Base-by-base conservation (phyloP, 352 stramenopile species). In the Hyaloperonospora arabidopsidis region DNA sequence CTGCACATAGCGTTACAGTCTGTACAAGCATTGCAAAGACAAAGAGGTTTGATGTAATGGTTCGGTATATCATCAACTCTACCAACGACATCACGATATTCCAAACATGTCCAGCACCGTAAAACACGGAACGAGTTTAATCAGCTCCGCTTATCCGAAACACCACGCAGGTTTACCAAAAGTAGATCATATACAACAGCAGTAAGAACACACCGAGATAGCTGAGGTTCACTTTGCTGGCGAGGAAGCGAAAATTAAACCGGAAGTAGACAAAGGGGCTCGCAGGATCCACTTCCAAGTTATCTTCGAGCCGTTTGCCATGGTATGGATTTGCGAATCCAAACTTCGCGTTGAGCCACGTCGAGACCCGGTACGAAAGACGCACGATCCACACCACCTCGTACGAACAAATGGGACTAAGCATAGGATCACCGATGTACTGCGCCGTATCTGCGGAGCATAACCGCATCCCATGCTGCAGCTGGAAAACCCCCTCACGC, bases 241-340 rank as follows among this genome's bases (percentile, higher is more conserved):
- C 84, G 38, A 94, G 70, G 61, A 91, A 94, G 59, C 84, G 84
- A 46, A 94, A 73, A 65, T 94, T 90, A 66, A 92, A 88, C 22
- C 79, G 81, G 61, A 94, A 94, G 13, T 55, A 47, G 35, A 61
- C 58, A 32, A 76, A 74, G 7, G 54, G 53, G 44, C 51, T 67
- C 3, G 54, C 57, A 22, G 79, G 63, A 45, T 88, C 75, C 36
- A 91, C 74, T 38, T 79, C 57, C 13, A 87, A 25, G 44, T 93
- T 93, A 65, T 89, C 78, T 32, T 88, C 73, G 17, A 93, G 75
- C 17, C 65, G 66, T 45, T 80, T 81, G 52, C 79, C 76, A 22
- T 76, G 56, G 59, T 90, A 93, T 41, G 81, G 77, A 17, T 76
- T 87, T 40, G 55, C 59, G 21, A 94, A 73, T 1, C 78, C 82